These are phyloP conservation scores for Marchantia paleacea DNA, from an alignment of 225 moss, liverwort and hornwort genomes.

Conservation along the genomic window DNA sequence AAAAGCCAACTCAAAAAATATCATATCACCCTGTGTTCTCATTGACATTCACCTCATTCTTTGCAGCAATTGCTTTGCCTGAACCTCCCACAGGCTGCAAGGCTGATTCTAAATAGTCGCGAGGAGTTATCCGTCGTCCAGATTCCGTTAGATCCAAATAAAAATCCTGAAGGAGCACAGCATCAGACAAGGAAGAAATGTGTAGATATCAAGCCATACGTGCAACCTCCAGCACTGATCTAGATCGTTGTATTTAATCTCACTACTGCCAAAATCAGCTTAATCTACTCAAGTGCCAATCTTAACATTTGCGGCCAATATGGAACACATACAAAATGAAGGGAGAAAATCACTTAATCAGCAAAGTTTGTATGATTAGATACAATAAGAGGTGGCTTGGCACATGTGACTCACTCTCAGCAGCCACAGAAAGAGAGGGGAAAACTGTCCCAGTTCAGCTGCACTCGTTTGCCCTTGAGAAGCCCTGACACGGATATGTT, in stretches of 20 bases:
- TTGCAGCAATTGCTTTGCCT: slow-evolving; percentile 78
- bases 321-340: not conserved
- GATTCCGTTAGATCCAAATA: slow-evolving; percentile 83
- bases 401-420: slow-evolving; percentile 54
- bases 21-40: no score
- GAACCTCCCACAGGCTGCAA: slow-evolving; percentile 63
- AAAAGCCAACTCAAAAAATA: no score
- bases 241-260: not conserved
- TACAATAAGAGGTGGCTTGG: not conserved
- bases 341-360: not conserved
- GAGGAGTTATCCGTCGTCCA: slow-evolving; percentile 76
- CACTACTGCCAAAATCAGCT: not conserved
- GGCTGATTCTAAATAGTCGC: slow-evolving; percentile 86
- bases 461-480: slow-evolving; percentile 62
- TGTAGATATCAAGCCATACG: no score
- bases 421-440: slow-evolving; percentile 79
- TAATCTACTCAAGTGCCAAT: not conserved
- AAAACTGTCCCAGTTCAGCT: slow-evolving; percentile 82
- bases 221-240: not conserved
- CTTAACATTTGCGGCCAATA: not conserved
- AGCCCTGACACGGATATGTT: slow-evolving; percentile 87
- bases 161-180: slow-evolving; percentile 54
- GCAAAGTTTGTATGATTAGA: not conserved
- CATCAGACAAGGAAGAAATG: not conserved
- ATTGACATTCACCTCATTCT: slow-evolving; percentile 61